phyloP scores from a whole-genome alignment of 306 rosid species.

The Cotoneaster glaucophyllus region DNA sequence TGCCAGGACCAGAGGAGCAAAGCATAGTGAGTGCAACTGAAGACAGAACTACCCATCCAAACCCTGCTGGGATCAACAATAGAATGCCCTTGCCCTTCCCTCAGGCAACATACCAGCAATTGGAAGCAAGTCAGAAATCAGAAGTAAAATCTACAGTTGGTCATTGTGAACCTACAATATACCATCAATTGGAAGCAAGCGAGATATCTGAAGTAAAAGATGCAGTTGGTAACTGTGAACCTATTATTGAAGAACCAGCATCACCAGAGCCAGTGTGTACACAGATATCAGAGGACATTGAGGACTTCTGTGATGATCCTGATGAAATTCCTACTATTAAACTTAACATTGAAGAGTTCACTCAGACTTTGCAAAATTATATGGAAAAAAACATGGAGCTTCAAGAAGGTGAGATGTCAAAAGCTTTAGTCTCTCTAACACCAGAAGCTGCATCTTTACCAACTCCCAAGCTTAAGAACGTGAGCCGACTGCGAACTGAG shows the following conservation, averaged over 20 bases:
- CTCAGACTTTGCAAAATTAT: slow-evolving; percentile 70
- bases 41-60: slow-evolving; percentile 30
- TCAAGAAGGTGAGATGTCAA: slow-evolving; percentile 83
- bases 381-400: slow-evolving; percentile 86
- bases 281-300: slow-evolving; percentile 52
- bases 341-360: slow-evolving; percentile 73
- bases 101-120: slow-evolving; percentile 35
- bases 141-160: slow-evolving; percentile 25
- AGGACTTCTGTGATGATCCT: slow-evolving; percentile 63
- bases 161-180: slow-evolving; percentile 52
- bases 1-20: slow-evolving; percentile 88
- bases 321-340: slow-evolving; percentile 81
- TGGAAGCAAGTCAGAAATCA: slow-evolving; percentile 38
- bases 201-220: slow-evolving; percentile 29
- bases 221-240: slow-evolving; percentile 46
- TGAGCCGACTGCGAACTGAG: slow-evolving; percentile 86
- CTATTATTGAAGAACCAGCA: slow-evolving; percentile 95
- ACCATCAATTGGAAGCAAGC: slow-evolving; percentile 36
- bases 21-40: slow-evolving; percentile 51
- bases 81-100: slow-evolving; percentile 53
- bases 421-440: slow-evolving; percentile 75
- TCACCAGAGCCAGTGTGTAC: slow-evolving; percentile 78
- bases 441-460: slow-evolving; percentile 85
- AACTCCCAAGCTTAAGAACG: slow-evolving; percentile 75
- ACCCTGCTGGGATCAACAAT: slow-evolving; percentile 25